These are phyloP conservation scores for Cercospora beticola DNA, from an alignment of 2,329 filamentous ascomycete genomes.

Conservation along the genomic window DNA sequence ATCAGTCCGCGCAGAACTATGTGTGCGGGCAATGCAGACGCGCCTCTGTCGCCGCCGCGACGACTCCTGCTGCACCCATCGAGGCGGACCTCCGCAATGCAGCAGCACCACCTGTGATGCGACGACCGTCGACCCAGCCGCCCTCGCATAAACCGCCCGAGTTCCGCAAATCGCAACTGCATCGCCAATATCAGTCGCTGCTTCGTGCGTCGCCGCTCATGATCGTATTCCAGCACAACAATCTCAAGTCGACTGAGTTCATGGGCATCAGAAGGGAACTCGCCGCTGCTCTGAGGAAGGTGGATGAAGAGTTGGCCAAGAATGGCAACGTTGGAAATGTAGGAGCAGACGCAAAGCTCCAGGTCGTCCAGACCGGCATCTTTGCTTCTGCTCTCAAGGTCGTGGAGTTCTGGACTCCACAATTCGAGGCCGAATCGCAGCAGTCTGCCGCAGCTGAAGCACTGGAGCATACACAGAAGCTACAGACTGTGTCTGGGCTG, in stretches of 20 bases:
- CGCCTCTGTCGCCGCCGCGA: slow-evolving; percentile 46
- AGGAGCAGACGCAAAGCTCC: slow-evolving; percentile 57
- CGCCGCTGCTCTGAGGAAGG: slow-evolving; percentile 58
- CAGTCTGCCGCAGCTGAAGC: slow-evolving; percentile 20
- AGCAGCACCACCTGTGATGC: slow-evolving; percentile 43
- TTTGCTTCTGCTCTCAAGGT: slow-evolving; percentile 81
- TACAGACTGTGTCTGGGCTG: slow-evolving; percentile 54
- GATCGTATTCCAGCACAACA: slow-evolving; percentile 82
- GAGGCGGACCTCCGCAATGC: slow-evolving; percentile 48
- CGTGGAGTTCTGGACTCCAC: slow-evolving; percentile 70
- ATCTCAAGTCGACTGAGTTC: slow-evolving; percentile 73
- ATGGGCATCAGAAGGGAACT: slow-evolving; percentile 70
- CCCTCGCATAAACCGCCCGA: slow-evolving; percentile 84
- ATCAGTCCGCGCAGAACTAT: slow-evolving; percentile 25
- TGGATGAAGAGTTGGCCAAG: slow-evolving; percentile 60
- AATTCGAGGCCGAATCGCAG: slow-evolving; percentile 23
- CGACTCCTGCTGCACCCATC: slow-evolving; percentile 54
- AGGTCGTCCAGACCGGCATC: slow-evolving; percentile 86
- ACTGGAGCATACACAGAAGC: slow-evolving; percentile 31
- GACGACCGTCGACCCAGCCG: slow-evolving; percentile 68
- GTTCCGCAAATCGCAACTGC: slow-evolving; percentile 85
- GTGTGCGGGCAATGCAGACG: slow-evolving; percentile 46
- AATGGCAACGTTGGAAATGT: slow-evolving; percentile 60
- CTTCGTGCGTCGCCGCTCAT: slow-evolving; percentile 82
- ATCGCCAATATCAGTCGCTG: slow-evolving; percentile 82